Evolutionary conservation across 768 basidiomycete genomes (phyloP).

Genomic region (Lactarius sp.): DNA sequence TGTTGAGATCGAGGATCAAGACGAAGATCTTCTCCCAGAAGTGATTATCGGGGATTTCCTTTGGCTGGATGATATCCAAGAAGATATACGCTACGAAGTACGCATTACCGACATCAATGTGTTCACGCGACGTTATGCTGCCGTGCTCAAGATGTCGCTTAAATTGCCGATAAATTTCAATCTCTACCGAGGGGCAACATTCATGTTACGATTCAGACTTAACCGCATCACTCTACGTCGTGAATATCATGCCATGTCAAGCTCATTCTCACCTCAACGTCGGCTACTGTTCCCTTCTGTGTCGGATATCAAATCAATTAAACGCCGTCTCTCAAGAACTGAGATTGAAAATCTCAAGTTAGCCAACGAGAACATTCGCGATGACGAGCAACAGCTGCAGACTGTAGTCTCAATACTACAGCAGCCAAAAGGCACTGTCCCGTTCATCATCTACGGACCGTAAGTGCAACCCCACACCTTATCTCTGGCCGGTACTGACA

Average conservation of each 20-base stretch:
- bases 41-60: constrained; percentile 12
- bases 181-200: constrained; percentile 36
- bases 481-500: background rate
- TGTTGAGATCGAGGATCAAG: constrained; percentile 14
- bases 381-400: constrained; percentile 45
- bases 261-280: constrained; percentile 38
- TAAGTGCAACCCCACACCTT: constrained; percentile 32
- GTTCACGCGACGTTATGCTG: constrained; percentile 3
- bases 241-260: constrained; percentile 55
- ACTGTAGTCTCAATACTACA: constrained; percentile 44
- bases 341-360: constrained; percentile 8
- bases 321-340: constrained; percentile 18
- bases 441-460: constrained; percentile 62
- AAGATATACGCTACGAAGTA: constrained; percentile 13
- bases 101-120: background rate
- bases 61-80: constrained; percentile 15
- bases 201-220: constrained; percentile 47
- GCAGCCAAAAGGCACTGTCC: constrained; percentile 42
- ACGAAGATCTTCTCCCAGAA: constrained; percentile 21
- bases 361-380: constrained; percentile 40
- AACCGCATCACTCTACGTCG: constrained; percentile 53
- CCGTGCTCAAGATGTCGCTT: constrained; percentile 45
- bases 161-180: constrained; percentile 41
- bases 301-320: constrained; percentile 29
- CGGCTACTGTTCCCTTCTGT: constrained; percentile 48